A percentile compares a stretch with the other conserved stretches of the same genome.
Conservation (phyloP, 2,329 filamentous ascomycete species). For the Huntiella decipiens region DNA sequence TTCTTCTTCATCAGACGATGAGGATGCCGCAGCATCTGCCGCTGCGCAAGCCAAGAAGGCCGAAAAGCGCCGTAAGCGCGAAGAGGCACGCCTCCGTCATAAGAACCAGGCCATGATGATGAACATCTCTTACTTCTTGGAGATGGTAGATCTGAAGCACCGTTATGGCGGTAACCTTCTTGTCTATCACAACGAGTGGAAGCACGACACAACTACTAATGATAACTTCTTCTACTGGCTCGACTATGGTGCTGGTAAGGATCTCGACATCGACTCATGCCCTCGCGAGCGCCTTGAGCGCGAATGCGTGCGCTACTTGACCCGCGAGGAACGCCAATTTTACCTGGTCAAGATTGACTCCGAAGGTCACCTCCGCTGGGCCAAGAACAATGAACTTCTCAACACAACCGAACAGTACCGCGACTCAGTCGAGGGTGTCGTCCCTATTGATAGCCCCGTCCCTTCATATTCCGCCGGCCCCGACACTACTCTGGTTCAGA, state of each 20-base stretch:
- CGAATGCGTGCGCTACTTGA: constrained; percentile 69
- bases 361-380: constrained; percentile 66
- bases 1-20: constrained; percentile 14
- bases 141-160: constrained; percentile 78
- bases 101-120: constrained; percentile 56
- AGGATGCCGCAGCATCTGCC: constrained; percentile 14
- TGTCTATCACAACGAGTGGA: constrained; percentile 72
- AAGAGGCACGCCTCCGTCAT: constrained; percentile 17
- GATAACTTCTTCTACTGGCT: constrained; percentile 95
- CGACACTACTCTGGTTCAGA: constrained; percentile 13
- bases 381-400: constrained; percentile 60
- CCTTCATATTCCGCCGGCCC: constrained; percentile 27
- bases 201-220: constrained; percentile 44
- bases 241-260: constrained; percentile 57
- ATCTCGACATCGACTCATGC: constrained; percentile 50
- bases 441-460: constrained; percentile 39
- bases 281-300: constrained; percentile 55
- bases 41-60: constrained; percentile 20
- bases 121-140: constrained; percentile 66
- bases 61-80: constrained; percentile 23
- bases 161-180: constrained; percentile 70
- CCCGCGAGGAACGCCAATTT: constrained; percentile 58
- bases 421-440: constrained; percentile 61
- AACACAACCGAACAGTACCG: constrained; percentile 58
- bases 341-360: constrained; percentile 63